Conservation (phyloP, 495 filamentous ascomycete species). For the Endocarpon pusillum region DNA sequence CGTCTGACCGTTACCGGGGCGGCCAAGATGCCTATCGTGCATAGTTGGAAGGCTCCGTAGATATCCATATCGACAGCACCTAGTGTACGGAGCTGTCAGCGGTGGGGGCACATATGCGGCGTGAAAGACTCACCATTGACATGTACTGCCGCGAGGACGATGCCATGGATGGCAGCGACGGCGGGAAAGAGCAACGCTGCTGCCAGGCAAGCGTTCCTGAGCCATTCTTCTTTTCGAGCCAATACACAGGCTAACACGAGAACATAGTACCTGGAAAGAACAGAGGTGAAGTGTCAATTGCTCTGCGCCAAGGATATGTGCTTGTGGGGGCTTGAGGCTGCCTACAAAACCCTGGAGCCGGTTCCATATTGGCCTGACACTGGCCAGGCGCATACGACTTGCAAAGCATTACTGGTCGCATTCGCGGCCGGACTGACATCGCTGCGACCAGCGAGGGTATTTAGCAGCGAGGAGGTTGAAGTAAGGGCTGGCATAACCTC, state of each 20-base stretch:
- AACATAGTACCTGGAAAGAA: conserved; percentile 33
- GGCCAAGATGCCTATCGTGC: conserved; percentile 41
- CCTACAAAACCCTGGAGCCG: conserved; percentile 37
- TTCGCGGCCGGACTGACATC: conserved; percentile 13
- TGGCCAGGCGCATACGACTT: conserved; percentile 43
- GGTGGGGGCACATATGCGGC: background rate
- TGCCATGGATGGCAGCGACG: conserved; percentile 39
- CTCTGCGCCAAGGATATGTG: conserved; percentile 8
- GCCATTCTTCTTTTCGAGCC: conserved; percentile 37
- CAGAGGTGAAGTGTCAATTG: too few relatives aligned
- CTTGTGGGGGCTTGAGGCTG: too few relatives aligned
- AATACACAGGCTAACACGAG: conserved; percentile 40
- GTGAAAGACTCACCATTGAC: conserved; percentile 24
- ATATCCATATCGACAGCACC: conserved; percentile 47
- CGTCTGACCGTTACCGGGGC: conserved; percentile 38
- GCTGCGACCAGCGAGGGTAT: conserved; percentile 16
- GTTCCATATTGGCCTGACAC: conserved; percentile 43
- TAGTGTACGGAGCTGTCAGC: conserved; percentile 11
- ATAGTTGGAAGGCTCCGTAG: conserved; percentile 45
- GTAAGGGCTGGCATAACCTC: conserved; percentile 26
- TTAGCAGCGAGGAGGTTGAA: conserved; percentile 12
- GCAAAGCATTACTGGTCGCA: conserved; percentile 12
- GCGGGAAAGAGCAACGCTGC: conserved; percentile 43
- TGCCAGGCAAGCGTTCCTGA: conserved; percentile 40
- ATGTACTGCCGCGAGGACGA: conserved; percentile 37